Conservation (phyloP, 1,284 basidiomycete species). For the Trichosporon coremiiforme region DNA sequence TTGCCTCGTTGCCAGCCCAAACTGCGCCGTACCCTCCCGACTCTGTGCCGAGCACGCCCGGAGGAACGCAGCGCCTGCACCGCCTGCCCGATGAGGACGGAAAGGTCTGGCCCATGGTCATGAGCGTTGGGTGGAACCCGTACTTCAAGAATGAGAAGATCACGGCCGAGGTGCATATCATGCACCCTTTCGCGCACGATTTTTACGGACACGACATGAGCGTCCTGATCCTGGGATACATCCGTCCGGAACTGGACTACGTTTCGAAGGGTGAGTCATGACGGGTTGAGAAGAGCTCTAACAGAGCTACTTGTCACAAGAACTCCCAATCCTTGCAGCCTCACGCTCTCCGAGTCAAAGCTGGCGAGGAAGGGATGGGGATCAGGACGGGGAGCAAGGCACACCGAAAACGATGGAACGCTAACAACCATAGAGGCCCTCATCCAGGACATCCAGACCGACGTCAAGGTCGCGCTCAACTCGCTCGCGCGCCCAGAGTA, state of each 20-base stretch:
- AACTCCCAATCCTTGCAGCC: too few relatives aligned
- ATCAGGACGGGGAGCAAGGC: not conserved
- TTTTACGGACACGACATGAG: conserved; percentile 89
- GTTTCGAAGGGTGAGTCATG: conserved; percentile 69
- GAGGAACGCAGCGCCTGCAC: conserved; percentile 28
- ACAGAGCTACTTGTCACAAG: too few relatives aligned
- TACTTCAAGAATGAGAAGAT: conserved; percentile 92
- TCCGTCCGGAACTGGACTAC: conserved; percentile 92
- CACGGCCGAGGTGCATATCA: conserved; percentile 94
- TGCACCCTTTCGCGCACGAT: conserved; percentile 81
- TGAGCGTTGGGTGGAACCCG: conserved; percentile 97
- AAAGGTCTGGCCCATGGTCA: conserved; percentile 90
- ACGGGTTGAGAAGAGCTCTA: too few relatives aligned
- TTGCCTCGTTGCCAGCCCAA: conserved; percentile 37
- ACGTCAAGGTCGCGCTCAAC: conserved; percentile 83
- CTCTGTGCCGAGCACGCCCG: conserved; percentile 29
- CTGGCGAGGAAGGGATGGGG: too few relatives aligned
- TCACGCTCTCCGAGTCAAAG: too few relatives aligned
- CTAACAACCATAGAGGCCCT: conserved; percentile 70
- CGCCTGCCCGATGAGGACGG: conserved; percentile 63
- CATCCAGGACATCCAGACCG: conserved; percentile 91
- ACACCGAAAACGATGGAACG: not conserved
- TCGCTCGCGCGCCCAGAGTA: conserved; percentile 76
- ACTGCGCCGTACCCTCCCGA: conserved; percentile 51
- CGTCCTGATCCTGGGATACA: conserved; percentile 90